Conservation (phyloP, 2,329 filamentous ascomycete species). For the Fusarium piperis region DNA sequence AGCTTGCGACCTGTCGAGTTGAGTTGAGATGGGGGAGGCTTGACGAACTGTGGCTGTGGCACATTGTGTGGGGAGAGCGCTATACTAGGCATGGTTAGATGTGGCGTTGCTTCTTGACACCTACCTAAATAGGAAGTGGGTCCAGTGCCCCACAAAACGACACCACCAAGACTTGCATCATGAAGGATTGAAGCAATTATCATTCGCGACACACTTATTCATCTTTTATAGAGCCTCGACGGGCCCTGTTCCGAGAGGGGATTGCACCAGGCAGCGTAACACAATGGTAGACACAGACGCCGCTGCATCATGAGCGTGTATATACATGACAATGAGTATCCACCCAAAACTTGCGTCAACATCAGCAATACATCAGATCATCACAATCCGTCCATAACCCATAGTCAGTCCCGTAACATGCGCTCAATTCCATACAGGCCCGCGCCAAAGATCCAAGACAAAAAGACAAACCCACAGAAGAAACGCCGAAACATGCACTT, state of each 20-base stretch:
- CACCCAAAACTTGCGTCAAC: constrained; percentile 1
- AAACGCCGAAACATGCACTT: constrained; percentile 25
- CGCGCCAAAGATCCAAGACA: neutral
- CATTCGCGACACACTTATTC: neutral
- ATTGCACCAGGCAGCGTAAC: neutral
- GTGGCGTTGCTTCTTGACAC: constrained; percentile 21
- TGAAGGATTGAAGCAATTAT: neutral
- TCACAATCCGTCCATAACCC: constrained; percentile 1
- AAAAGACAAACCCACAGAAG: constrained; percentile 1
- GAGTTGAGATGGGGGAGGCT: constrained; percentile 14
- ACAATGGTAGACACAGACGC: neutral
- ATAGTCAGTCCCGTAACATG: neutral
- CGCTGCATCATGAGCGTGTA: constrained; percentile 5
- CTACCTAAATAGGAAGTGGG: constrained; percentile 29
- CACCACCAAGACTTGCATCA: neutral
- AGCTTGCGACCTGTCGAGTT: constrained; percentile 30
- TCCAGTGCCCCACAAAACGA: neutral
- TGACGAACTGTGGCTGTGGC: constrained; percentile 19
- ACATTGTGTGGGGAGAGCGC: constrained; percentile 19
- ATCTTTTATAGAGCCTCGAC: neutral
- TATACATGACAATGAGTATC: constrained; percentile 8
- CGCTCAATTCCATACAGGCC: neutral
- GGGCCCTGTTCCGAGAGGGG: neutral
- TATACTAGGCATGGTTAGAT: constrained; percentile 11
- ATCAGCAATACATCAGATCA: constrained; percentile 14